Base-by-base conservation (phyloP, 2,329 filamentous ascomycete species). In the Colletotrichum eremochloae region DNA sequence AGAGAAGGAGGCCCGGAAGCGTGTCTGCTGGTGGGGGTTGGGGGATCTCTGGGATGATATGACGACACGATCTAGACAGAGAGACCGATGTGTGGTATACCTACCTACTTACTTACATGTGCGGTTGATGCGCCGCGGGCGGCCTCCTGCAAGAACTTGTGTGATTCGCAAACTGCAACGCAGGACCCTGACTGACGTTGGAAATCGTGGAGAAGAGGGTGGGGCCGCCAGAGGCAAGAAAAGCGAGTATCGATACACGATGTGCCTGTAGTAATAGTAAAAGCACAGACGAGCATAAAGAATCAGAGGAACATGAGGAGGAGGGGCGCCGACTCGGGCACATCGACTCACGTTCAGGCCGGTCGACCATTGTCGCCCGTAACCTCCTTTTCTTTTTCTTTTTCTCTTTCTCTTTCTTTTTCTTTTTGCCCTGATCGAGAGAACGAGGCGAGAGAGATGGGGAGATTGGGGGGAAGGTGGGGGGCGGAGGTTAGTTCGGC, bases 1-100 rank as follows among this genome's bases (percentile, higher is more conserved):
- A 33, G 40, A 40, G 52, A 63, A 24, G 44, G 38, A 15, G 31
- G 29, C 42, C 63, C 46, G 63, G 68, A 57, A 67, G 56, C 33
- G 56, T 57, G 57, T 55, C 31, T 62, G 24, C 18, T 18, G 3
- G 31, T 31, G 52, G 31, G 7, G 31, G 7, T 11, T 2, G 52
- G 44, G 15, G 61, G 61, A 33, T 53, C 46, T 24, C 2, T 46
- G 18, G 24, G 33, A 40, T n/a, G 53, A 52, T 52, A 50, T 14
- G n/a, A 63, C 8, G 58, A 42, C 44, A 46, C 44, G 44, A 46
- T 46, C 18, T 9, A 5, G 14, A n/a, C 29, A 18, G 40, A 11
- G 9, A 9, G 29, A 18, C 14, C 20, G 11, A 3, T n/a, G 7
- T 48, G 20, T n/a, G n/a, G 20, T 12, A 8, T n/a, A 18, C n/a